A percentile compares a stretch with the other conserved stretches of the same genome.
phyloP scores from a whole-genome alignment of 768 basidiomycete genomes.

The Tubosaeta brunneosetosa region DNA sequence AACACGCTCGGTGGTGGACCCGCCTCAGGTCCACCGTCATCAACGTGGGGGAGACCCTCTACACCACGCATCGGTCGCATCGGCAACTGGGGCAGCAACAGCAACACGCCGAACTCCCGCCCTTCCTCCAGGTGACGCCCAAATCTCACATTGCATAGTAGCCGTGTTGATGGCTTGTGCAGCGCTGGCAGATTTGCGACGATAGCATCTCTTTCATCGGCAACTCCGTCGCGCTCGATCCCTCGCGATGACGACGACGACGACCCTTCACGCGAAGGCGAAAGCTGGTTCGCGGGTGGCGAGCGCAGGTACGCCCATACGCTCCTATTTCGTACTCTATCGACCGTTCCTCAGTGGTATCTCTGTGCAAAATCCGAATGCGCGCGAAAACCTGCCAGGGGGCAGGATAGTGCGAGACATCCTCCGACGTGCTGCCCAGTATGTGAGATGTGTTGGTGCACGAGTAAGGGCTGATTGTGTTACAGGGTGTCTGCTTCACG shows the following conservation, averaged over 20 bases:
- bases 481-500: slow-evolving; percentile 20
- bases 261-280: slow-evolving; percentile 36
- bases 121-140: slow-evolving; percentile 10
- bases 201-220: slow-evolving; percentile 29
- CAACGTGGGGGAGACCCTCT: slow-evolving; percentile 40
- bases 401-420: slow-evolving; percentile 66
- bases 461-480: background rate
- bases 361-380: slow-evolving; percentile 80
- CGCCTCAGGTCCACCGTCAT: slow-evolving; percentile 43
- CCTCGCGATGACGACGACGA: slow-evolving; percentile 44
- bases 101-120: slow-evolving; percentile 22
- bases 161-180: background rate
- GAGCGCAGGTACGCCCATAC: slow-evolving; percentile 65
- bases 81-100: slow-evolving; percentile 40
- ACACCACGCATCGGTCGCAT: slow-evolving; percentile 48
- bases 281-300: slow-evolving; percentile 91
- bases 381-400: slow-evolving; percentile 41
- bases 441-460: slow-evolving; percentile 23
- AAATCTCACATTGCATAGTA: background rate
- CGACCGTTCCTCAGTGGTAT: slow-evolving; percentile 59
- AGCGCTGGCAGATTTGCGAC: slow-evolving; percentile 34
- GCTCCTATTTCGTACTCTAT: background rate
- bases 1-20: slow-evolving; percentile 46
- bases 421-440: slow-evolving; percentile 79
- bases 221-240: slow-evolving; percentile 16